A percentile compares a stretch with the other conserved stretches of the same genome.
Evolutionary conservation across 192 early-diverging fungal species (phyloP).

Genomic region (Geosiphon pyriformis): DNA sequence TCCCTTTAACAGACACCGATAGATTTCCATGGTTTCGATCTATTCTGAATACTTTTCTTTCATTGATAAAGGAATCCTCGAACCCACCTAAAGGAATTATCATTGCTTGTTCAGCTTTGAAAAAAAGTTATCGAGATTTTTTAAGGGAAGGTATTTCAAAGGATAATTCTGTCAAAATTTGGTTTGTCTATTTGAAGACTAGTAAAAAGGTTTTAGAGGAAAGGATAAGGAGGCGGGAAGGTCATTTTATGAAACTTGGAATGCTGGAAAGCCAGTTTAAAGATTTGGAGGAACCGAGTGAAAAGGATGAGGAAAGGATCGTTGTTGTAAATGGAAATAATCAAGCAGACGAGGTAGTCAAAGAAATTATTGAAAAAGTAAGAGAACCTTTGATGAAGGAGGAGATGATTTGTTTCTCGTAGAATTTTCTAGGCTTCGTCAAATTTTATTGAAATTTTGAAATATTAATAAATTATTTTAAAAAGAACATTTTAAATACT

Average conservation of each 20-base stretch:
- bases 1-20: constrained; percentile 17
- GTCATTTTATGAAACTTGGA: constrained; percentile 18
- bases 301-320: constrained; percentile 5
- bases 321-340: not conserved
- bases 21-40: constrained; percentile 14
- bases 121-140: constrained; percentile 21
- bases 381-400: not conserved
- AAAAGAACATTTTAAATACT: too few species aligned
- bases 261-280: constrained; percentile 15
- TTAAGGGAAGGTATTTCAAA: not conserved
- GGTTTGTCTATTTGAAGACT: constrained; percentile 20
- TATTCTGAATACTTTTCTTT: not conserved
- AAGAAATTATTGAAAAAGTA: not conserved
- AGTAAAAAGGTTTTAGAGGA: constrained; percentile 12
- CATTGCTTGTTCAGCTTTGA: constrained; percentile 21
- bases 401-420: too few species aligned
- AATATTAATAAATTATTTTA: too few species aligned
- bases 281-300: constrained; percentile 10
- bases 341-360: not conserved
- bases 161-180: constrained; percentile 3
- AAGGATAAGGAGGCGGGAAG: constrained; percentile 5
- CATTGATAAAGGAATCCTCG: not conserved
- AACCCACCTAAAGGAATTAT: not conserved
- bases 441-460: too few species aligned
- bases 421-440: too few species aligned